A percentile compares a stretch with the other conserved stretches of the same genome.
These are phyloP conservation scores for Cryphonectria japonica DNA, from an alignment of 2,329 filamentous ascomycete species.

Conservation along the genomic window DNA sequence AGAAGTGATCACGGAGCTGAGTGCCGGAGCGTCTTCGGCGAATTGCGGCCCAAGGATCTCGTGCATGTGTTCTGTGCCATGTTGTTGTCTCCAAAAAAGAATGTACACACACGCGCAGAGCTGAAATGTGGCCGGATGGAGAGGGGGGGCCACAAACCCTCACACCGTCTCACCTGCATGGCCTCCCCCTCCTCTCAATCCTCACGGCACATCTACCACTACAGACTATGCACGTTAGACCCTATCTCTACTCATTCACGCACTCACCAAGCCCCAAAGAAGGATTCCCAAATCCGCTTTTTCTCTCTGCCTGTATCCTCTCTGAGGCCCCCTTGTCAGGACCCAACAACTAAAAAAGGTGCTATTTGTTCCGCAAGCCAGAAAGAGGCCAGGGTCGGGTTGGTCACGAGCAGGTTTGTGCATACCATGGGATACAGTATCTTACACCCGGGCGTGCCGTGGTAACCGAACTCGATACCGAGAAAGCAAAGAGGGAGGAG, in stretches of 20 bases:
- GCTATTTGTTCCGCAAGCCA: background rate
- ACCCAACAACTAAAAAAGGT: background rate
- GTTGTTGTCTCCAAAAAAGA: background rate
- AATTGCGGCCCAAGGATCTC: background rate
- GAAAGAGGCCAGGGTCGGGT: background rate
- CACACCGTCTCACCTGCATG: conserved; percentile 1
- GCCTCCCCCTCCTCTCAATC: background rate
- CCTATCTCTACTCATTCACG: conserved; percentile 11
- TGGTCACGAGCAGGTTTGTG: background rate
- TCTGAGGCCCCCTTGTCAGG: background rate
- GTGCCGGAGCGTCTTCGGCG: background rate
- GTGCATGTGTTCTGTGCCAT: background rate
- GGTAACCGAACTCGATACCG: conserved; percentile 14
- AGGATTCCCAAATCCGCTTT: background rate
- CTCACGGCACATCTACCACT: background rate
- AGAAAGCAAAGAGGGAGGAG: background rate
- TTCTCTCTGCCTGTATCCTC: background rate
- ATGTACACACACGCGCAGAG: background rate
- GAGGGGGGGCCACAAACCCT: background rate
- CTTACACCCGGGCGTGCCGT: background rate
- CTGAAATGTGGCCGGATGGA: background rate
- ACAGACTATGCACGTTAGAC: background rate
- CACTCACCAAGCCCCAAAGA: conserved; percentile 14
- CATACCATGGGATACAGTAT: background rate
- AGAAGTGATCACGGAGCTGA: background rate